Base-by-base conservation (phyloP, 208 protist genomes). In the Leishmania tarentolae region DNA sequence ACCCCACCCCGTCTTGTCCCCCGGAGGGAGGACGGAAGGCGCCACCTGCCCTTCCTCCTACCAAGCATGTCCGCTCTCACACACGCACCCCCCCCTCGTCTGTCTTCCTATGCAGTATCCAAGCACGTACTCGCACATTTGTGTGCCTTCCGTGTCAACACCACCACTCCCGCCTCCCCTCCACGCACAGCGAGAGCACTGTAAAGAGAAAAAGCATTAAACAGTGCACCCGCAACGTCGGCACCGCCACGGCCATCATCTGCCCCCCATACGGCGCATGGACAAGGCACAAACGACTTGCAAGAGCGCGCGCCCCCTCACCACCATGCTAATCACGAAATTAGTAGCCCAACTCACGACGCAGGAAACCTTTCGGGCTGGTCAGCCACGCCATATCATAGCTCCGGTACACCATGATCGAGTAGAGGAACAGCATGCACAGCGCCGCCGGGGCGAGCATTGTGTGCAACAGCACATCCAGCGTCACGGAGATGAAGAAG, bases 341-440 rank as follows among this genome's bases (percentile, higher is more conserved):
- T 85, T 96, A 97, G 74, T 97, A 97, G n/a, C 93, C 91, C 9
- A 97, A 75, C 61, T 95, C 93, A 7, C 93, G 86, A 47, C 91
- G 87, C 65, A 95, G 84, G 83, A 97, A 97, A 46, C 91, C 90
- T 79, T 96, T 97, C 28, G 94, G 94, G 74, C 92, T 96, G 61
- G 93, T 96, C 50, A 97, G 86, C 94, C 94, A 97, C 63, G 91
- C 92, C 94, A 97, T 94, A 71, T 96, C 89, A 80, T 95, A 93
- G 79, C 89, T 94, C 56, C 92, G 87, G 74, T 91, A 92, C 15
- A 86, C 83, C 91, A 97, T 92, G 77, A 97, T 95, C 17, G 90
- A 84, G 76, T 95, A 95, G 57, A 97, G 82, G 80, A 97, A 96
- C 56, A 97, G 78, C 88, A 96, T 93, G 52, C 91, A 90, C 71